Percentiles rank a stretch among this genome's conserved stretches.
phyloP scores from a whole-genome alignment of 176 grass and related monocot genomes.

The Rhynchospora tenuis region DNA sequence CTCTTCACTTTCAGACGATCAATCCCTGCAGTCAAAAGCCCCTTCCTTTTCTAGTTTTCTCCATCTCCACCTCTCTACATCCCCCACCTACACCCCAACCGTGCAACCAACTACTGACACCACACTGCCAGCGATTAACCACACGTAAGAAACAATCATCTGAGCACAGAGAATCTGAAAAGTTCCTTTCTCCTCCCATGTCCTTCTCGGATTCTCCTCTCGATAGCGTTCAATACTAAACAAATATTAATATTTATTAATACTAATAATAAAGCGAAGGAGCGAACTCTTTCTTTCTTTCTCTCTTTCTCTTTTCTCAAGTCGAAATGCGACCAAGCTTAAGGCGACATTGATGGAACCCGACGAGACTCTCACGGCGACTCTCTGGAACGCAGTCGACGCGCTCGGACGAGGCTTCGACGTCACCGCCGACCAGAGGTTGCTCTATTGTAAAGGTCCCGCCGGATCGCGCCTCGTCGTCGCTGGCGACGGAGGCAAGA shows the following conservation, averaged over 20 bases:
- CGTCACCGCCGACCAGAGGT: constrained; percentile 56
- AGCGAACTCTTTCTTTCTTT: too few relatives aligned
- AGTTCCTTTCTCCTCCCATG: neutral
- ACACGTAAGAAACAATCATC: neutral
- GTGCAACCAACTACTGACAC: neutral
- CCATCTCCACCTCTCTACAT: neutral
- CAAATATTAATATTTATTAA: too few relatives aligned
- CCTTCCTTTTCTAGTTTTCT: constrained; percentile 16
- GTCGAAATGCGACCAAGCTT: constrained; percentile 19
- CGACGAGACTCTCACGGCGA: constrained; percentile 42
- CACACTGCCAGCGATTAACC: neutral
- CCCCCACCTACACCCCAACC: too few relatives aligned
- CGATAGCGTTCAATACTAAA: neutral
- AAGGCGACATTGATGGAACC: constrained; percentile 16
- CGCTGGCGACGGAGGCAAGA: constrained; percentile 37
- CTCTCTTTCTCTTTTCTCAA: too few relatives aligned
- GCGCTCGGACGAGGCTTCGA: constrained; percentile 70
- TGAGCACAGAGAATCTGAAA: neutral
- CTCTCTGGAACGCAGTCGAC: constrained; percentile 59
- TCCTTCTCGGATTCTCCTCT: constrained; percentile 5
- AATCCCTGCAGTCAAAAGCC: constrained; percentile 58
- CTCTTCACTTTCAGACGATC: constrained; percentile 16
- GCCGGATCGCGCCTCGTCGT: constrained; percentile 49
- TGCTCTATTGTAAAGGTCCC: constrained; percentile 70
- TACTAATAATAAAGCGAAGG: too few relatives aligned